These are phyloP conservation scores for Lophiostoma macrostomum DNA, from an alignment of 495 filamentous ascomycete species.

Conservation along the genomic window DNA sequence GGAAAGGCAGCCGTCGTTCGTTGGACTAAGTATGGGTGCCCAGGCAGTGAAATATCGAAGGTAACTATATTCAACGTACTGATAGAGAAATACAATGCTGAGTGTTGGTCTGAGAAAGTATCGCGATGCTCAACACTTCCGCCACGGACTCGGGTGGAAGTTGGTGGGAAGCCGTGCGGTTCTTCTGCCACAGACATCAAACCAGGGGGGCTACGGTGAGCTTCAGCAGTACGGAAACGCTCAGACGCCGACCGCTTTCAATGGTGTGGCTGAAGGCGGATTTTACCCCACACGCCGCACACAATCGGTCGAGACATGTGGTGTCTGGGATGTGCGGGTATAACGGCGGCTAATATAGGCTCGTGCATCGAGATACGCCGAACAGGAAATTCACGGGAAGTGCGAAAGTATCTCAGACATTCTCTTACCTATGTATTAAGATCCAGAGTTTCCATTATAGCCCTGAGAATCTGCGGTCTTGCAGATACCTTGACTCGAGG, in stretches of 20 bases:
- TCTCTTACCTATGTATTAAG: no score
- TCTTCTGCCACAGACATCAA: constrained; percentile 19
- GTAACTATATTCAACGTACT: neutral
- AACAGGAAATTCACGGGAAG: constrained; percentile 1
- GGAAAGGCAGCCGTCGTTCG: neutral
- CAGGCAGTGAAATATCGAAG: neutral
- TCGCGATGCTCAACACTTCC: constrained; percentile 2
- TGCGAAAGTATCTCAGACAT: no score
- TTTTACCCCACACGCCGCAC: neutral
- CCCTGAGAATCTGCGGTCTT: no score
- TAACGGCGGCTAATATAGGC: constrained; percentile 14
- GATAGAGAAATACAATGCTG: constrained; percentile 10
- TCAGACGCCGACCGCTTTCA: constrained; percentile 1
- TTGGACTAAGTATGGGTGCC: neutral
- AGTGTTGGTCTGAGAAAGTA: constrained; percentile 13
- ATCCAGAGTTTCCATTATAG: no score
- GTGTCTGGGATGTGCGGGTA: constrained; percentile 18
- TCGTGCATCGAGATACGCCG: constrained; percentile 9
- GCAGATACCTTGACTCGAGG: no score
- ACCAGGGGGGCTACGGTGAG: constrained; percentile 11
- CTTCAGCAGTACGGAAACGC: constrained; percentile 15
- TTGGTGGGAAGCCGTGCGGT: no score
- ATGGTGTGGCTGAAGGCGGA: constrained; percentile 12
- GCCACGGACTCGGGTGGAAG: no score
- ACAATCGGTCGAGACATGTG: constrained; percentile 4